These are phyloP conservation scores for Syncephalastrum monosporum DNA, from an alignment of 371 early-diverging fungal genomes.

Conservation along the genomic window DNA sequence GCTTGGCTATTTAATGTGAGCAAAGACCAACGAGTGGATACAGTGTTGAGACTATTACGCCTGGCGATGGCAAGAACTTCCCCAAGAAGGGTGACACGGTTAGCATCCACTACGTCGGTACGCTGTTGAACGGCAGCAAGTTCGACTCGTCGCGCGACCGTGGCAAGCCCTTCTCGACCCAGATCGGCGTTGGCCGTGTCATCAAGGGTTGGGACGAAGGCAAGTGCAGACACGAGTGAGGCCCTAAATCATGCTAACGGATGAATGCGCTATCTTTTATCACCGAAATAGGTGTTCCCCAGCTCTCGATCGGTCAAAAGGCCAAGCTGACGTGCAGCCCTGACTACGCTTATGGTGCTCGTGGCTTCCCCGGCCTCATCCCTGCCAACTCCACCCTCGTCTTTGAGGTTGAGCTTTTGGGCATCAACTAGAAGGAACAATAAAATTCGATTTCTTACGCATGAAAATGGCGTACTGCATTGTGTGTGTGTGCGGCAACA, in stretches of 20 bases:
- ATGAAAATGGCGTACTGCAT: background rate
- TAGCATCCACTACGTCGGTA: conserved; percentile 74
- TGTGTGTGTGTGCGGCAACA: too few species aligned
- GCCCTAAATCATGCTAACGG: background rate
- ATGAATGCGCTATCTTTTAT: background rate
- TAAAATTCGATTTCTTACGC: background rate
- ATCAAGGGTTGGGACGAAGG: conserved; percentile 83
- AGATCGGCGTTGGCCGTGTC: conserved; percentile 92
- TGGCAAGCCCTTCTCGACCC: conserved; percentile 70
- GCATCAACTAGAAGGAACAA: conserved; percentile 66
- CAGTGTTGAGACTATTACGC: conserved; percentile 41
- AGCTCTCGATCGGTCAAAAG: conserved; percentile 78
- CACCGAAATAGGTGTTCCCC: conserved; percentile 72
- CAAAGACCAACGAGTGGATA: background rate
- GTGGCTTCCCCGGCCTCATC: conserved; percentile 71
- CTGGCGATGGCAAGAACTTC: conserved; percentile 82
- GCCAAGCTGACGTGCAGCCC: conserved; percentile 69
- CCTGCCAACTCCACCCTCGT: conserved; percentile 81
- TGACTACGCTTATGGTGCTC: conserved; percentile 75
- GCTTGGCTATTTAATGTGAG: background rate
- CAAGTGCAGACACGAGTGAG: conserved; percentile 11
- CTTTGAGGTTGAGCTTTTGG: conserved; percentile 81
- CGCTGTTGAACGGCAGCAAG: conserved; percentile 67
- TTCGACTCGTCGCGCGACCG: conserved; percentile 92
- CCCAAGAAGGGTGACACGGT: conserved; percentile 81